Evolutionary conservation across 1,284 basidiomycete species (phyloP).

Genomic region (Cerrena zonata): DNA sequence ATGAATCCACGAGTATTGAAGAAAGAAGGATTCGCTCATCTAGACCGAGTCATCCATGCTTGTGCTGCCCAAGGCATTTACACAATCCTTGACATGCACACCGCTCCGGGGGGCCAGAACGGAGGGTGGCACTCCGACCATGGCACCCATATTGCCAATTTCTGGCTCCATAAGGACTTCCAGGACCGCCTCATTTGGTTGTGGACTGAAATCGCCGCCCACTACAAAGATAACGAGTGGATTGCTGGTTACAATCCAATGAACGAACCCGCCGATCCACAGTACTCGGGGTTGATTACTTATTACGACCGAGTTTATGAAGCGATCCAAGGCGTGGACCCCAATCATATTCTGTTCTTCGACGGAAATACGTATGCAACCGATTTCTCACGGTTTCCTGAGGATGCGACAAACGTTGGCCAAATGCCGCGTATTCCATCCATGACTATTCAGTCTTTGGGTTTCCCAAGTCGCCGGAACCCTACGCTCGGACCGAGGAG

Average conservation of each 20-base stretch:
- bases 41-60: constrained; percentile 53
- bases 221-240: constrained; percentile 64
- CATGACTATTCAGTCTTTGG: constrained; percentile 72
- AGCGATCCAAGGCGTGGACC: constrained; percentile 64
- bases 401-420: constrained; percentile 50
- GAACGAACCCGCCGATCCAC: constrained; percentile 70
- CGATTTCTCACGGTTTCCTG: constrained; percentile 64
- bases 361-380: constrained; percentile 74
- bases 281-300: constrained; percentile 43
- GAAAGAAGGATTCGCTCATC: constrained; percentile 55
- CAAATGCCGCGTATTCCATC: constrained; percentile 68
- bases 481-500: constrained; percentile 46
- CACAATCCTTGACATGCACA: constrained; percentile 59
- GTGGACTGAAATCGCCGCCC: constrained; percentile 62
- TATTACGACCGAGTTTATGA: constrained; percentile 62
- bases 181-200: constrained; percentile 67
- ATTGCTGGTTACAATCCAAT: constrained; percentile 68
- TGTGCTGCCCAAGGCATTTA: constrained; percentile 56
- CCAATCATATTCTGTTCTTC: constrained; percentile 58
- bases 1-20: constrained; percentile 61
- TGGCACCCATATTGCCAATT: constrained; percentile 50
- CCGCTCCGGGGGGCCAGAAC: constrained; percentile 57
- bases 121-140: constrained; percentile 50
- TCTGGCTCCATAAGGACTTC: constrained; percentile 75
- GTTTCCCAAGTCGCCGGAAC: constrained; percentile 61